Evolutionary conservation across 2,329 filamentous ascomycete species (phyloP).

Genomic region (Dendrostoma leiphaemia): DNA sequence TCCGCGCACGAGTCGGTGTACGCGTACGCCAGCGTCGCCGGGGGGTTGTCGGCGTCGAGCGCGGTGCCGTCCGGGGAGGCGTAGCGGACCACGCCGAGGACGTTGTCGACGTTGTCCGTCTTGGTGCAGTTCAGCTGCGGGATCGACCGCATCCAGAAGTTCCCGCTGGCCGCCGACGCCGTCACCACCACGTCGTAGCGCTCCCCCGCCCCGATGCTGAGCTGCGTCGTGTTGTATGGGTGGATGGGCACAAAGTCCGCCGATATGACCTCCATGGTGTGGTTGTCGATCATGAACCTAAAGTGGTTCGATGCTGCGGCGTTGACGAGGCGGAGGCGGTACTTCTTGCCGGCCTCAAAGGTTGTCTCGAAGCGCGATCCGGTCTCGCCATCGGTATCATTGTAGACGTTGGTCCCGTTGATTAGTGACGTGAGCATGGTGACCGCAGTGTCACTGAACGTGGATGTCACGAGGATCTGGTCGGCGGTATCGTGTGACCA

Average conservation of each 20-base stretch:
- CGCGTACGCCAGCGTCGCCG: not conserved
- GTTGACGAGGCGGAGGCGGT: slow-evolving; percentile 10
- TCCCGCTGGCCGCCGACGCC: not conserved
- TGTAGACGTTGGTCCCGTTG: slow-evolving; percentile 10
- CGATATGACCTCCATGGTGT: slow-evolving; percentile 11
- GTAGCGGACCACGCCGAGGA: slow-evolving; percentile 3
- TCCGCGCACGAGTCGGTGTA: not conserved
- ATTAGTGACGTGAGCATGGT: slow-evolving; percentile 3
- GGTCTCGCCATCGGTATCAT: not conserved
- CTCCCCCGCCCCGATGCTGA: slow-evolving; percentile 7
- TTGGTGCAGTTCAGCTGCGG: slow-evolving; percentile 1
- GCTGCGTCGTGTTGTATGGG: slow-evolving; percentile 5
- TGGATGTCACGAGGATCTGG: not conserved
- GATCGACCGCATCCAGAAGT: slow-evolving; percentile 9
- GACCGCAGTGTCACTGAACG: not conserved
- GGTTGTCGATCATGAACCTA: slow-evolving; percentile 5
- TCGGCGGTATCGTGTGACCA: not conserved
- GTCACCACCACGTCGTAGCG: slow-evolving; percentile 9
- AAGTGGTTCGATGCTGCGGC: not conserved
- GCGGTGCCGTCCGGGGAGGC: not conserved
- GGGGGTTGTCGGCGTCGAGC: not conserved
- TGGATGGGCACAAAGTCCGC: slow-evolving; percentile 3
- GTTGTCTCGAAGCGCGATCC: not conserved
- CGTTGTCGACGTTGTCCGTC: not conserved
- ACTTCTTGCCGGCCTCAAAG: slow-evolving; percentile 2